Evolutionary conservation across 192 early-diverging fungal species (phyloP).

Genomic region (Backusella macrospora): DNA sequence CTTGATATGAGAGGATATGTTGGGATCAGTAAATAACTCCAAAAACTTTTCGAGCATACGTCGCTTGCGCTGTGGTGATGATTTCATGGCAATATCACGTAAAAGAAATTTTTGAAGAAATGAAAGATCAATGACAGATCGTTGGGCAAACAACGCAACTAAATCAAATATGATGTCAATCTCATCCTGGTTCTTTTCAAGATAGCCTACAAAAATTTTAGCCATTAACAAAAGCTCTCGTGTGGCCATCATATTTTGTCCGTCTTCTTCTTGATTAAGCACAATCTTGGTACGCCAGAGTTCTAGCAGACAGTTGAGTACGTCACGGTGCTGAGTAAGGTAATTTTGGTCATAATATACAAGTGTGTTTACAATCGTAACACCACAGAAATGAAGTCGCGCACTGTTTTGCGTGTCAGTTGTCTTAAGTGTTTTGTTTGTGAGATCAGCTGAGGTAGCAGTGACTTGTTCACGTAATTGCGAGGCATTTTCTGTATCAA

Average conservation of each 20-base stretch:
- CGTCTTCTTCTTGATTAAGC: conserved; percentile 33
- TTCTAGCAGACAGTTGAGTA: conserved; percentile 57
- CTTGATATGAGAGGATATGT: conserved; percentile 64
- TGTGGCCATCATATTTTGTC: conserved; percentile 38
- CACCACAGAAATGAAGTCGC: conserved; percentile 55
- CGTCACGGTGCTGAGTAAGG: conserved; percentile 41
- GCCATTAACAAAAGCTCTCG: conserved; percentile 65
- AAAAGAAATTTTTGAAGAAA: conserved; percentile 70
- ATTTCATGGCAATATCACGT: conserved; percentile 63
- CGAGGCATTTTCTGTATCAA: conserved; percentile 55
- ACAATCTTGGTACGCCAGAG: conserved; percentile 51
- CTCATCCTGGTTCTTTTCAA: conserved; percentile 63
- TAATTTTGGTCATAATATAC: conserved; percentile 53
- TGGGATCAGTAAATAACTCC: conserved; percentile 61
- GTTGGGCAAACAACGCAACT: conserved; percentile 66
- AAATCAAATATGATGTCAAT: conserved; percentile 75
- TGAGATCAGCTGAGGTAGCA: conserved; percentile 56
- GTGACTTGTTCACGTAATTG: conserved; percentile 70
- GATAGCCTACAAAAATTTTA: conserved; percentile 74
- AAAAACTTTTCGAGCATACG: conserved; percentile 79
- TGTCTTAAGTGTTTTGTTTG: conserved; percentile 45
- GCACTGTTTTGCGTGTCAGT: conserved; percentile 25
- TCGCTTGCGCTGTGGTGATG: conserved; percentile 58
- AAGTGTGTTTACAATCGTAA: conserved; percentile 58
- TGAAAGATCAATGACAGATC: conserved; percentile 67